phyloP scores from a whole-genome alignment of 1,284 basidiomycete genomes.

The Rugosomyces carneus region DNA sequence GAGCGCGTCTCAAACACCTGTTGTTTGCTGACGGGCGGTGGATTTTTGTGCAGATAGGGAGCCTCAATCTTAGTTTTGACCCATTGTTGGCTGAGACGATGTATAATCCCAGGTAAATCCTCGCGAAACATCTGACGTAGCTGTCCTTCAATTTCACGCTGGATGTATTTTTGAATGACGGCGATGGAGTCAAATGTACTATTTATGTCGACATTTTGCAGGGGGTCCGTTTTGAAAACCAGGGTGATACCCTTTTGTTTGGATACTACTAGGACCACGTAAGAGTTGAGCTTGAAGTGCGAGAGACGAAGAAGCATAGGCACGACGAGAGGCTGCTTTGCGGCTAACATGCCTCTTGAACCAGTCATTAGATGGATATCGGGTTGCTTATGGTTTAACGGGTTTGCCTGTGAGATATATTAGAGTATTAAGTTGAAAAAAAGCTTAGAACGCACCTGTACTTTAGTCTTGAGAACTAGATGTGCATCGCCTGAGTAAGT shows the following conservation, averaged over 20 bases:
- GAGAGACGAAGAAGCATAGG: constrained; percentile 98
- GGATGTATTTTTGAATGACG: constrained; percentile 95
- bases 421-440: background rate
- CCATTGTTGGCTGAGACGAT: constrained; percentile 94
- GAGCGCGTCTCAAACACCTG: constrained; percentile 25
- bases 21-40: constrained; percentile 27
- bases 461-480: constrained; percentile 93
- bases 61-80: constrained; percentile 81
- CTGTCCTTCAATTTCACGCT: constrained; percentile 95
- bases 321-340: constrained; percentile 89
- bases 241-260: constrained; percentile 97
- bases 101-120: constrained; percentile 95
- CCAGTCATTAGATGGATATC: constrained; percentile 75
- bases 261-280: constrained; percentile 96
- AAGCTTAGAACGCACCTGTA: constrained; percentile 65
- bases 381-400: constrained; percentile 84
- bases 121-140: constrained; percentile 97
- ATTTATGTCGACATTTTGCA: constrained; percentile 96
- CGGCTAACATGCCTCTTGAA: constrained; percentile 81
- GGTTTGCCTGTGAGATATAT: constrained; percentile 69
- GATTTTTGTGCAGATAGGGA: constrained; percentile 59
- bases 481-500: constrained; percentile 96
- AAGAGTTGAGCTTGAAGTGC: constrained; percentile 88
- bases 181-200: constrained; percentile 98
- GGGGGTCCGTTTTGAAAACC: constrained; percentile 99